Conservation (phyloP, 2,329 filamentous ascomycete species). For the Paecilomyces sp. region DNA sequence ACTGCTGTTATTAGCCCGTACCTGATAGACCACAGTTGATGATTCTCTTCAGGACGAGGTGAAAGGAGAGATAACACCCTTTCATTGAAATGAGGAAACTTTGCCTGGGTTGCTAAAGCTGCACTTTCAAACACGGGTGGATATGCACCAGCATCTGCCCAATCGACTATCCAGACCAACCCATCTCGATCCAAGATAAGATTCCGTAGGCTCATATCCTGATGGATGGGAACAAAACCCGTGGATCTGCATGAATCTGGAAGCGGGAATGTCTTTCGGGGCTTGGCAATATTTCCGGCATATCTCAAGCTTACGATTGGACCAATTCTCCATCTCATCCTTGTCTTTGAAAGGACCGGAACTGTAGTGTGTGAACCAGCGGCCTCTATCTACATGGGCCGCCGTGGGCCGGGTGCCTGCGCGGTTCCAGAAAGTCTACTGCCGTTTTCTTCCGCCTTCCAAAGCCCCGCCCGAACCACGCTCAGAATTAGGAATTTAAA, state of each 20-base stretch:
- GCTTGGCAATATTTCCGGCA: slow-evolving; percentile 8
- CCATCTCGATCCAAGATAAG: slow-evolving; percentile 9
- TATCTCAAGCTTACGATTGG: slow-evolving; percentile 21
- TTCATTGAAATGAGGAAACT: slow-evolving; percentile 14
- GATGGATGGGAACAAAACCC: slow-evolving; percentile 11
- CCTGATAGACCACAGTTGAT: slow-evolving; percentile 12
- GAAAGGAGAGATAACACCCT: slow-evolving; percentile 11
- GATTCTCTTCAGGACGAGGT: slow-evolving; percentile 10
- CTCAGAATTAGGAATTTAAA: too few species aligned
- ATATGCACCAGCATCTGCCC: slow-evolving; percentile 15
- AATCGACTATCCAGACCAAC: slow-evolving; percentile 11
- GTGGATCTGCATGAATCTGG: slow-evolving; percentile 8
- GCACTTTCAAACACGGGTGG: neutral
- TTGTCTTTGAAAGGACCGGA: neutral
- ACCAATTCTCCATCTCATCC: slow-evolving; percentile 14
- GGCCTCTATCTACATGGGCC: too few species aligned
- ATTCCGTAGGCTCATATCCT: slow-evolving; percentile 15
- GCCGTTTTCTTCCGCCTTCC: too few species aligned
- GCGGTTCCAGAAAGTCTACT: too few species aligned
- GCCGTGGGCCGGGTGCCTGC: too few species aligned
- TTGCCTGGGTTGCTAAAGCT: slow-evolving; percentile 1
- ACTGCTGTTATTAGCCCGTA: slow-evolving; percentile 12
- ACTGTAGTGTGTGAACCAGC: too few species aligned
- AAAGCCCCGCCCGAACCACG: too few species aligned
- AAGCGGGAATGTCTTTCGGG: slow-evolving; percentile 8